These are phyloP conservation scores for Globisporangium ultimum DNA, from an alignment of 352 stramenopile species.

Conservation along the genomic window DNA sequence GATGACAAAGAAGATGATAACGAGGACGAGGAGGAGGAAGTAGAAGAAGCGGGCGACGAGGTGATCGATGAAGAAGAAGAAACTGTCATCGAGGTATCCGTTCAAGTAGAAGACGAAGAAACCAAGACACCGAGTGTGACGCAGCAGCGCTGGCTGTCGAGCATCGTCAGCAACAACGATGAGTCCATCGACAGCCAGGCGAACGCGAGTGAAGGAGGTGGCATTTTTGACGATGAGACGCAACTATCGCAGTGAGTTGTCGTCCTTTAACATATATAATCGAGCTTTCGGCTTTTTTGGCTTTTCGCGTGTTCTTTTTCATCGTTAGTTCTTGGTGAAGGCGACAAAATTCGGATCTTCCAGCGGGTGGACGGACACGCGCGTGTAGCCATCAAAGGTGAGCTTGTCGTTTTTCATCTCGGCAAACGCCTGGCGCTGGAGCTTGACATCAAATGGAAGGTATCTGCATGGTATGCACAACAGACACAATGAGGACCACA, in stretches of 20 bases:
- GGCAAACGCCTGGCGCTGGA: conserved; percentile 69
- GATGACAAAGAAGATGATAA: conserved; percentile 13
- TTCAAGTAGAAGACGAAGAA: neutral
- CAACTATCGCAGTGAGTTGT: conserved; percentile 22
- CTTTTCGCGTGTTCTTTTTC: no score
- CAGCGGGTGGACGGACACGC: conserved; percentile 40
- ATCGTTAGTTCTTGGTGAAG: conserved; percentile 28
- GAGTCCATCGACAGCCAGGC: conserved; percentile 15
- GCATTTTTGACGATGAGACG: conserved; percentile 39
- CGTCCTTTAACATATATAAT: no score
- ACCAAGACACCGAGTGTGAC: neutral
- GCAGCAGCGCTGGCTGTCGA: conserved; percentile 10
- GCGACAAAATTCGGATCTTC: conserved; percentile 69
- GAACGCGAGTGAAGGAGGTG: conserved; percentile 19
- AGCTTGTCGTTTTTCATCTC: conserved; percentile 74
- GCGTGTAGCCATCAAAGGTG: conserved; percentile 60
- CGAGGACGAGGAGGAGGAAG: conserved; percentile 4
- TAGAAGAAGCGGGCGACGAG: conserved; percentile 3
- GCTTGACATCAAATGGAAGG: conserved; percentile 68
- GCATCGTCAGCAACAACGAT: conserved; percentile 15
- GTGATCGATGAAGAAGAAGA: conserved; percentile 1
- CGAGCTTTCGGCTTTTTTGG: no score
- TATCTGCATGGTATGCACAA: conserved; percentile 27
- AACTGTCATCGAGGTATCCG: neutral
- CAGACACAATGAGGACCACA: conserved; percentile 3